Conservation (phyloP, 768 basidiomycete species). For the Leccinellum albellum region DNA sequence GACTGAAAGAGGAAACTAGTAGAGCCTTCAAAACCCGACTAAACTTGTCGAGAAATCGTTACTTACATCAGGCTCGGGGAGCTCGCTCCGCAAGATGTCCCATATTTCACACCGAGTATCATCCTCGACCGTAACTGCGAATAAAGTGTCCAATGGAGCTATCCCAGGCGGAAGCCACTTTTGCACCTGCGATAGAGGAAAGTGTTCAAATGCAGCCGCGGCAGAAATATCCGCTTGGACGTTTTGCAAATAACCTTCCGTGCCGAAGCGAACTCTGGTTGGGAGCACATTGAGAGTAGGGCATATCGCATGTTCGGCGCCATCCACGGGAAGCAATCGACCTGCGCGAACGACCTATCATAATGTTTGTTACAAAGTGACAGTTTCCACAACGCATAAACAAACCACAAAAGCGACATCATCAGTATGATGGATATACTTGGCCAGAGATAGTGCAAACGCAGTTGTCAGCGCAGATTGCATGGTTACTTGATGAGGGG, state of each 20-base stretch:
- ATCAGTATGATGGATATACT: constrained; percentile 17
- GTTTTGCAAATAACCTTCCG: constrained; percentile 13
- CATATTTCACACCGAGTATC: constrained; percentile 16
- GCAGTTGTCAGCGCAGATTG: constrained; percentile 30
- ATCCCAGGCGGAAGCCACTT: constrained; percentile 26
- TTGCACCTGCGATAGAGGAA: constrained; percentile 30
- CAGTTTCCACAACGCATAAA: not conserved
- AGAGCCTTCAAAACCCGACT: not conserved
- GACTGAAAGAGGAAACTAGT: constrained; percentile 22
- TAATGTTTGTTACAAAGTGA: not conserved
- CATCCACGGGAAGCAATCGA: constrained; percentile 25
- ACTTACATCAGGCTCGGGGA: constrained; percentile 32
- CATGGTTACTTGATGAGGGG: constrained; percentile 26
- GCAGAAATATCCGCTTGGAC: constrained; percentile 28
- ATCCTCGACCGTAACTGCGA: constrained; percentile 29
- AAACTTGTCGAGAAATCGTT: not conserved
- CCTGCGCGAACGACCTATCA: constrained; percentile 31
- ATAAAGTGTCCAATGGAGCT: constrained; percentile 29
- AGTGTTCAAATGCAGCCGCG: constrained; percentile 27
- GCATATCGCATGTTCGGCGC: constrained; percentile 19
- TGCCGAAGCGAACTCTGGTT: constrained; percentile 19
- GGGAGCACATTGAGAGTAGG: constrained; percentile 31
- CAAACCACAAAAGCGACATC: constrained; percentile 34
- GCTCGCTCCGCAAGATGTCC: constrained; percentile 27
- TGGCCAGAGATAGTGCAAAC: constrained; percentile 26